Conservation (phyloP, 2,329 filamentous ascomycete genomes). For the Plenodomus tracheiphilus region DNA sequence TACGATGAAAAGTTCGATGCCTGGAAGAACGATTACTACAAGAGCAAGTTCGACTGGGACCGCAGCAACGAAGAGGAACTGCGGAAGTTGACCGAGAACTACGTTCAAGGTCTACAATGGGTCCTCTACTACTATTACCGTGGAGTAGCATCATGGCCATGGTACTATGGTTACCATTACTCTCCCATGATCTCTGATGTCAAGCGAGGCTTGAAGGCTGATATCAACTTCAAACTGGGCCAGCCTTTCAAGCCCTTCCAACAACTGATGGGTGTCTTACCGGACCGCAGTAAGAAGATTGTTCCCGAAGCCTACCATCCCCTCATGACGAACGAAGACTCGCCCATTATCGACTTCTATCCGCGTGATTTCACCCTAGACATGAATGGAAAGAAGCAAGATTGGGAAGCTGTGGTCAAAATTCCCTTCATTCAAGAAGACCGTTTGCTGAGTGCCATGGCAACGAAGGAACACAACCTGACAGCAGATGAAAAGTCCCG, state of each 20-base stretch:
- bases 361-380: constrained; percentile 95
- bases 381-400: constrained; percentile 99
- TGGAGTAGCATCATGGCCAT: constrained; percentile 96
- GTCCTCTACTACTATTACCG: constrained; percentile 98
- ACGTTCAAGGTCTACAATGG: constrained; percentile 97
- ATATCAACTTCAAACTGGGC: constrained; percentile 90
- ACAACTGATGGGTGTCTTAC: constrained; percentile 96
- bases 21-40: constrained; percentile 96
- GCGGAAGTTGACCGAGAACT: constrained; percentile 85
- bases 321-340: constrained; percentile 87
- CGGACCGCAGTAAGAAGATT: constrained; percentile 95
- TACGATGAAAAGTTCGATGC: constrained; percentile 88
- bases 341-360: constrained; percentile 97
- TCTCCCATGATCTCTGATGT: constrained; percentile 97
- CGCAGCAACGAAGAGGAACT: constrained; percentile 80
- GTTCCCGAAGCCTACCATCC: constrained; percentile 86
- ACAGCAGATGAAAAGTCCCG: constrained; percentile 75
- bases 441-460: constrained; percentile 83
- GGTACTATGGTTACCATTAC: constrained; percentile 97
- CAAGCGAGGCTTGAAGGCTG: constrained; percentile 79
- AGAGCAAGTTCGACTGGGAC: constrained; percentile 87
- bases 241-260: constrained; percentile 95
- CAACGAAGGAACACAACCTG: constrained; percentile 77
- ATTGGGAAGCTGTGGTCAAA: constrained; percentile 99
- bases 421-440: constrained; percentile 98